Conservation (phyloP, 1,284 basidiomycete genomes). For the Ustilago lituana region DNA sequence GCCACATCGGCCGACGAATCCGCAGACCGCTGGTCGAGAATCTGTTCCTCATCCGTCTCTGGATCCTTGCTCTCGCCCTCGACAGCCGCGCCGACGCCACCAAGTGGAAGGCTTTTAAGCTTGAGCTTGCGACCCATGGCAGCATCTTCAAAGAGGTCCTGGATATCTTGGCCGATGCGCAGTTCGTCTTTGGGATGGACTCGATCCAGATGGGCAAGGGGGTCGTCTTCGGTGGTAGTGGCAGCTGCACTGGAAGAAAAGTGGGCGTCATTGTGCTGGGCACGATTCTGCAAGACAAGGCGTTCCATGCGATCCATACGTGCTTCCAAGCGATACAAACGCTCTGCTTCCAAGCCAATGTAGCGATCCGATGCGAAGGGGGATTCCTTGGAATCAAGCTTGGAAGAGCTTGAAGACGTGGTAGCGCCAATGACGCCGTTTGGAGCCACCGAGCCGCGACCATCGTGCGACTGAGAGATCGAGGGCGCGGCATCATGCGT, state of each 20-base stretch:
- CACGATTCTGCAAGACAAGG: constrained; percentile 7
- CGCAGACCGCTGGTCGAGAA: constrained; percentile 40
- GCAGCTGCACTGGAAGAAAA: constrained; percentile 11
- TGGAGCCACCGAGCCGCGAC: background rate
- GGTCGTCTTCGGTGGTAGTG: constrained; percentile 8
- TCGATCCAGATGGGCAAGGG: constrained; percentile 6
- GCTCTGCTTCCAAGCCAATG: constrained; percentile 32
- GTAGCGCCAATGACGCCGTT: background rate
- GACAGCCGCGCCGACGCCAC: constrained; percentile 2
- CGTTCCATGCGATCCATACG: constrained; percentile 42
- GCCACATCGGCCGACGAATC: constrained; percentile 47
- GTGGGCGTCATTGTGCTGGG: constrained; percentile 1
- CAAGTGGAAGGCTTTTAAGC: constrained; percentile 36
- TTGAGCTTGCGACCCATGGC: constrained; percentile 46
- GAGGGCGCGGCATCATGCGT: constrained; percentile 2
- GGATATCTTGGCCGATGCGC: constrained; percentile 32
- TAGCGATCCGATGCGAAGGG: constrained; percentile 24
- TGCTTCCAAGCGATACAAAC: constrained; percentile 30
- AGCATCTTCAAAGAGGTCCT: constrained; percentile 46
- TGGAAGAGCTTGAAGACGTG: constrained; percentile 25
- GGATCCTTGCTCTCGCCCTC: constrained; percentile 20
- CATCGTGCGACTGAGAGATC: constrained; percentile 19
- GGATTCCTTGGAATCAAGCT: constrained; percentile 14
- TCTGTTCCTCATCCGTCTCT: constrained; percentile 43
- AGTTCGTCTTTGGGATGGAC: constrained; percentile 15